phyloP scores from a whole-genome alignment of 257 asterid species.

The Verbena officinalis region DNA sequence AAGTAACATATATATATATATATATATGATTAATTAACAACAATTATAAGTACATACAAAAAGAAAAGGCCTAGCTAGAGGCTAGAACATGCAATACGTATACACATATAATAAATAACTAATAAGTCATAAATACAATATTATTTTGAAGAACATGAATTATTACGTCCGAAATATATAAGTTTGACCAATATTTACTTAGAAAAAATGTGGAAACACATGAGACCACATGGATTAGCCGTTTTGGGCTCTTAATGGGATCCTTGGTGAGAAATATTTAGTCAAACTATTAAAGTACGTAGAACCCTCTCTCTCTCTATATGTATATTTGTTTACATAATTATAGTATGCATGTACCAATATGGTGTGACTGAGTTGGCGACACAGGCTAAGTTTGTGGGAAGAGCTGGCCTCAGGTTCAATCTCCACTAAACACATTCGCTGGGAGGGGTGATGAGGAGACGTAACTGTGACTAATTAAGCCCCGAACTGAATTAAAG shows the following conservation, averaged over 20 bases:
- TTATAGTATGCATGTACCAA: not conserved
- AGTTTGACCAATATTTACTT: conserved; percentile 37
- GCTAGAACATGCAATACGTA: not conserved
- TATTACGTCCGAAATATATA: conserved; percentile 20
- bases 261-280: conserved; percentile 32
- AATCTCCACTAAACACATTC: too few species aligned
- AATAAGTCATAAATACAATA: not conserved
- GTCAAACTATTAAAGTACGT: conserved; percentile 45
- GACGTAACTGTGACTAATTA: too few species aligned
- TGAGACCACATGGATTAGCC: conserved; percentile 75
- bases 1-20: too few species aligned
- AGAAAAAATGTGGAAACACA: conserved; percentile 47
- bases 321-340: not conserved
- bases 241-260: conserved; percentile 35
- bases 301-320: too few species aligned
- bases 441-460: too few species aligned
- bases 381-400: too few species aligned
- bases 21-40: conserved; percentile 14
- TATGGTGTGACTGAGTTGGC: too few species aligned
- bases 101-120: not conserved
- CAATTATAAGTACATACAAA: too few species aligned
- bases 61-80: too few species aligned
- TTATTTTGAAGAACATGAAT: conserved; percentile 29
- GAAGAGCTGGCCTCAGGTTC: too few species aligned
- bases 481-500: too few species aligned